Evolutionary conservation across 1,139 yeast species (phyloP).

Genomic region (Candida dubliniensis): DNA sequence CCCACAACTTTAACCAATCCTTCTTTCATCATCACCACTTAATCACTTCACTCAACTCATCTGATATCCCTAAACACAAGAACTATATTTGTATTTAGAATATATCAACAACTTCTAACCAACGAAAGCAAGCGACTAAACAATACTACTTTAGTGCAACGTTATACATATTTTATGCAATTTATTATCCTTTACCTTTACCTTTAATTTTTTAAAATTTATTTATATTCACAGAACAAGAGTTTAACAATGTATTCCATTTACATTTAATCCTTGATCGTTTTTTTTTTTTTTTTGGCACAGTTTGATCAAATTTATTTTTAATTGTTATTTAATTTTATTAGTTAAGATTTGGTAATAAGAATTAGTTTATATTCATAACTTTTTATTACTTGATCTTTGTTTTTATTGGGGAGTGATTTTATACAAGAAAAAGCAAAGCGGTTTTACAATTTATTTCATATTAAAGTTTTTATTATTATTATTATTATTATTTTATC

Average conservation of each 20-base stretch:
- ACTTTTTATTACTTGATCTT: neutral
- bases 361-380: neutral
- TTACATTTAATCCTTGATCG: neutral
- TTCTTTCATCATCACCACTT: neutral
- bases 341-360: neutral
- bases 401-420: neutral
- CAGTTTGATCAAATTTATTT: neutral
- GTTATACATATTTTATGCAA: conserved; percentile 3
- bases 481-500: neutral
- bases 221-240: neutral
- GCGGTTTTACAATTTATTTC: too few relatives aligned
- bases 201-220: neutral
- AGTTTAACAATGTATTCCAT: conserved; percentile 4
- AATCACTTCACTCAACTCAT: too few relatives aligned
- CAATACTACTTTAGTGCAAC: neutral
- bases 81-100: too few relatives aligned
- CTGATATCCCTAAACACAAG: too few relatives aligned
- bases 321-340: neutral
- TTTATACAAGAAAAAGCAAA: neutral
- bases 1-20: neutral
- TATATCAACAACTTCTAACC: neutral
- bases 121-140: neutral
- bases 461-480: neutral
- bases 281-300: neutral
- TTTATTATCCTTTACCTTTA: conserved; percentile 4